Conservation (phyloP, 257 asterid species). For the Nicotiana attenuata region DNA sequence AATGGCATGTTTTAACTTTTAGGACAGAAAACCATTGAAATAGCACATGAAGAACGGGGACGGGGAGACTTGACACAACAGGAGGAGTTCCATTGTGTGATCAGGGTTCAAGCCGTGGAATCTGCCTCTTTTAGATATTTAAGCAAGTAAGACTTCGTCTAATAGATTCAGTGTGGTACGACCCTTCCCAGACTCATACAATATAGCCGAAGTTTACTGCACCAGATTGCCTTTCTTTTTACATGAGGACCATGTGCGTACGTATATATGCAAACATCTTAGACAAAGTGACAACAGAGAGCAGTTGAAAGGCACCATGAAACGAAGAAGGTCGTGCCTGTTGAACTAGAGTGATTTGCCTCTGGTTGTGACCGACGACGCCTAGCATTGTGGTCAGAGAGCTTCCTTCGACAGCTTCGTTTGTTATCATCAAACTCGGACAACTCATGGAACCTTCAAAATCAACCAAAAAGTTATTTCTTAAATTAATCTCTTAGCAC, state of each 20-base stretch:
- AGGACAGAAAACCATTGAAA: too few relatives aligned
- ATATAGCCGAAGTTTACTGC: background rate
- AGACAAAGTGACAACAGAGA: background rate
- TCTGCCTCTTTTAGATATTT: background rate
- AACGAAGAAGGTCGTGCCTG: constrained; percentile 37
- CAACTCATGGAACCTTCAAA: constrained; percentile 61
- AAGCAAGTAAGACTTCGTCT: background rate
- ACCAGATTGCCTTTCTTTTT: background rate
- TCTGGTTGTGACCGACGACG: constrained; percentile 66
- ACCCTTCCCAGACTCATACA: too few relatives aligned
- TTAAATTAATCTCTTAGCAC: background rate
- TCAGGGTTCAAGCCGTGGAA: background rate
- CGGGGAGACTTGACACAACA: background rate
- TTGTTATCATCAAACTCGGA: constrained; percentile 75
- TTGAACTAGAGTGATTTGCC: constrained; percentile 31
- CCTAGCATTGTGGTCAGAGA: constrained; percentile 79
- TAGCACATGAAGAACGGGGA: background rate
- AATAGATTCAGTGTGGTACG: background rate
- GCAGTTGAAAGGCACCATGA: constrained; percentile 25
- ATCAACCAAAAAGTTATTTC: background rate
- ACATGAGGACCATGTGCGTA: background rate
- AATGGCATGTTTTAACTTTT: too few relatives aligned
- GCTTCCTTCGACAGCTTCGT: constrained; percentile 72
- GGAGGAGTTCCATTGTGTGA: background rate
- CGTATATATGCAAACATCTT: background rate